Conservation (phyloP, 2,329 filamentous ascomycete genomes). For the Penicillium oxalicum region DNA sequence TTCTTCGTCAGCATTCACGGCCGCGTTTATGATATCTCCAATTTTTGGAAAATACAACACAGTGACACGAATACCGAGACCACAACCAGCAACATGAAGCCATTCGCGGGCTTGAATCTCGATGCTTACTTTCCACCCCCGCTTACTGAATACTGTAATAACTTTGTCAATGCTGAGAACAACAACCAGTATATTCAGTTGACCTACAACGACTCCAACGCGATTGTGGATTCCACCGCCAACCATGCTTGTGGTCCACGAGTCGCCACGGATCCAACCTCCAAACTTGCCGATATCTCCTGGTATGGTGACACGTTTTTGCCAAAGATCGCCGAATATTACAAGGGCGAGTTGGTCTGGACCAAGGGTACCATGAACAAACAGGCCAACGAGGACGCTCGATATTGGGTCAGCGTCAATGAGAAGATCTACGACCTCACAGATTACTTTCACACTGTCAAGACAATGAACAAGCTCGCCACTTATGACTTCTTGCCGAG, state of each 20-base stretch:
- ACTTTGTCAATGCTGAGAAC: slow-evolving; percentile 49
- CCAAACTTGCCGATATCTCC: slow-evolving; percentile 54
- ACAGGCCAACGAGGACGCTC: slow-evolving; percentile 61
- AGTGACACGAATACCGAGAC: slow-evolving; percentile 64
- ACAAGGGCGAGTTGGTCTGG: slow-evolving; percentile 80
- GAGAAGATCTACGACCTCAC: slow-evolving; percentile 80
- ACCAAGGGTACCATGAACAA: slow-evolving; percentile 52
- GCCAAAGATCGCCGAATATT: slow-evolving; percentile 76
- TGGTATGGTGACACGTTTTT: slow-evolving; percentile 76
- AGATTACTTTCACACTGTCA: slow-evolving; percentile 77
- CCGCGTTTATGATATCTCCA: slow-evolving; percentile 83
- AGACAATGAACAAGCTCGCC: slow-evolving; percentile 49
- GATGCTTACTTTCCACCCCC: slow-evolving; percentile 83
- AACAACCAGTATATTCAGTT: slow-evolving; percentile 47
- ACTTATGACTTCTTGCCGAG: slow-evolving; percentile 67
- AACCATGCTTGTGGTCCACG: slow-evolving; percentile 65
- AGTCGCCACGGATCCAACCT: slow-evolving; percentile 50
- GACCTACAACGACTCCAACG: slow-evolving; percentile 59
- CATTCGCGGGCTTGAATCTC: slow-evolving; percentile 70
- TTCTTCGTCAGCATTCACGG: slow-evolving; percentile 86
- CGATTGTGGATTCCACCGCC: slow-evolving; percentile 50
- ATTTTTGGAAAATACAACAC: slow-evolving; percentile 81
- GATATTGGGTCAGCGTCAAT: slow-evolving; percentile 74
- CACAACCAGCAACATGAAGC: slow-evolving; percentile 60
- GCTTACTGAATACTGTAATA: slow-evolving; percentile 65